Evolutionary conservation across 441 rosid genomes (phyloP).

Genomic region (Populus hybrid): DNA sequence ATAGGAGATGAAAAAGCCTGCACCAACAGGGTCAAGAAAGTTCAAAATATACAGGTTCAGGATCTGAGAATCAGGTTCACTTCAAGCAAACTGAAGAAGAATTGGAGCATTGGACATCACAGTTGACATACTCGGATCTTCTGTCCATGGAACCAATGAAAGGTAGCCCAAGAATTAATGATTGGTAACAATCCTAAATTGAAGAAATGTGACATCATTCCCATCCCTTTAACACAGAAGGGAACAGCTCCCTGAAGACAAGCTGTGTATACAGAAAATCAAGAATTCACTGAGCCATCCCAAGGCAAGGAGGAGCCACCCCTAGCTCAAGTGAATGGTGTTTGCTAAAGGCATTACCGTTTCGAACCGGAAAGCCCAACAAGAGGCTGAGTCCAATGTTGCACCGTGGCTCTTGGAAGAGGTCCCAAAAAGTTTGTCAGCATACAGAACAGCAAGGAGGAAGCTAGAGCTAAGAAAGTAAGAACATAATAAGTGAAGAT

Average conservation of each 20-base stretch:
- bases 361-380: not conserved
- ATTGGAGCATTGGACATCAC: conserved; percentile 24
- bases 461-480: conserved; percentile 11
- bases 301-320: conserved; percentile 15
- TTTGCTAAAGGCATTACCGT: too few species aligned
- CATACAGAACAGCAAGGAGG: not conserved
- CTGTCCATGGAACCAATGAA: not conserved
- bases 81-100: conserved; percentile 33
- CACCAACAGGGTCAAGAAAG: not conserved
- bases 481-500: conserved; percentile 19
- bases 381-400: not conserved
- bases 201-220: not conserved
- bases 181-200: not conserved
- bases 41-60: conserved; percentile 18
- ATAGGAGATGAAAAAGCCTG: not conserved
- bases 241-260: not conserved
- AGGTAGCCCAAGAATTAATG: not conserved
- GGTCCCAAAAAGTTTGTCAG: conserved; percentile 10
- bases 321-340: conserved; percentile 9
- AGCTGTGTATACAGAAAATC: not conserved
- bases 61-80: conserved; percentile 26
- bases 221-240: not conserved
- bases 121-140: conserved; percentile 17
- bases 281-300: not conserved
- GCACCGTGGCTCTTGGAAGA: conserved; percentile 8